These are phyloP conservation scores for Bifiguratus adelaidae DNA, from an alignment of 192 early-diverging fungal genomes.

Conservation along the genomic window DNA sequence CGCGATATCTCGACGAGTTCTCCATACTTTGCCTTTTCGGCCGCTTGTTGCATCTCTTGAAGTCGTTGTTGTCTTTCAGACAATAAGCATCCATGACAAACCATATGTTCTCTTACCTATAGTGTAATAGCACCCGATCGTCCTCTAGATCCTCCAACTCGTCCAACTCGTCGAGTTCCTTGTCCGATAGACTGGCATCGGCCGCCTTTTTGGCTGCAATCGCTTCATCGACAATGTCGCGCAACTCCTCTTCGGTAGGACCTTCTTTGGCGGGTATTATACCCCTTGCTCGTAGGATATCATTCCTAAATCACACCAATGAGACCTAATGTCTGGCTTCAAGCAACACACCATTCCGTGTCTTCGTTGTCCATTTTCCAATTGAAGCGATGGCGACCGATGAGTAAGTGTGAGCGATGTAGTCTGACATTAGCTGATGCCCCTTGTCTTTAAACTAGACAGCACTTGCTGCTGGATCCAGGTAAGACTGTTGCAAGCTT, in stretches of 20 bases:
- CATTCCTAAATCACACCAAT: slow-evolving; percentile 54
- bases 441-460: slow-evolving; percentile 8
- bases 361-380: slow-evolving; percentile 1
- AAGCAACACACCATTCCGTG: slow-evolving; percentile 1
- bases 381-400: too few relatives aligned
- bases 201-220: slow-evolving; percentile 43
- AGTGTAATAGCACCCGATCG: slow-evolving; percentile 69
- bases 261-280: slow-evolving; percentile 75
- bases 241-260: slow-evolving; percentile 63
- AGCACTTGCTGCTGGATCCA: slow-evolving; percentile 62
- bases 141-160: slow-evolving; percentile 93
- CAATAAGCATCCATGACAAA: not conserved
- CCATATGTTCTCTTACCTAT: slow-evolving; percentile 31
- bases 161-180: slow-evolving; percentile 71
- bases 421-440: too few relatives aligned
- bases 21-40: slow-evolving; percentile 73
- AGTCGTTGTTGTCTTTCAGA: slow-evolving; percentile 60
- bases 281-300: slow-evolving; percentile 84
- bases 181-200: slow-evolving; percentile 52
- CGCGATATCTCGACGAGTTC: slow-evolving; percentile 80
- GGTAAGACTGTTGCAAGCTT: slow-evolving; percentile 11
- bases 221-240: slow-evolving; percentile 63
- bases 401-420: too few relatives aligned
- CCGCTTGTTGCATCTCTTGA: slow-evolving; percentile 70
- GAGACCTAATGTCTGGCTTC: not conserved